These are phyloP conservation scores for Calonectria multiphialidica DNA, from an alignment of 2,329 filamentous ascomycete genomes.

Conservation along the genomic window DNA sequence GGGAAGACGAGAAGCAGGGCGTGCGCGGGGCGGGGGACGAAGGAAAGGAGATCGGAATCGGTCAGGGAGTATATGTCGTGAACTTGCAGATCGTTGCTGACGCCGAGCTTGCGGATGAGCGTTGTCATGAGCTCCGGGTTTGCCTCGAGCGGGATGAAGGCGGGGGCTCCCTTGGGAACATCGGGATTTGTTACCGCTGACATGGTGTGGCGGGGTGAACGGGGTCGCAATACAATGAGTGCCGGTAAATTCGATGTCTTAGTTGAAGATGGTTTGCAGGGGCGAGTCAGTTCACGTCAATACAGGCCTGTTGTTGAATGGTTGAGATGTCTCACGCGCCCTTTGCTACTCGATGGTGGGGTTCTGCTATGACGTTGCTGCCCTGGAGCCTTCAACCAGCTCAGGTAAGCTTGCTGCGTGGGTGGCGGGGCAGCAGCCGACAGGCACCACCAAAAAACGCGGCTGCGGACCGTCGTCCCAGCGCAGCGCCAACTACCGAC, in stretches of 20 bases:
- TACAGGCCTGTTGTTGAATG: background rate
- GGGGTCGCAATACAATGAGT: background rate
- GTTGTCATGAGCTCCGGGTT: constrained; percentile 91
- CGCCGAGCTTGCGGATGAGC: constrained; percentile 85
- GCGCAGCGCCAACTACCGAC: background rate
- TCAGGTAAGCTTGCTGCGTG: background rate
- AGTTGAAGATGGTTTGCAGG: background rate
- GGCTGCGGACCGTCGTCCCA: background rate
- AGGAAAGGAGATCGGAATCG: constrained; percentile 85
- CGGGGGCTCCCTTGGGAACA: constrained; percentile 51
- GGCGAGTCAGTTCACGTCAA: background rate
- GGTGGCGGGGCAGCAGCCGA: background rate
- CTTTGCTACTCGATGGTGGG: constrained; percentile 17
- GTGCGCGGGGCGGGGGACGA: constrained; percentile 88
- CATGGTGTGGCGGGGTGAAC: constrained; percentile 36
- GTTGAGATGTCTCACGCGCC: background rate
- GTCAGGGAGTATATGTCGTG: constrained; percentile 94
- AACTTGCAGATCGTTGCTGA: constrained; percentile 81
- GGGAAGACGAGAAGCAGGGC: constrained; percentile 95
- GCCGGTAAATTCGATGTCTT: background rate
- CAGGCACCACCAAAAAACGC: background rate
- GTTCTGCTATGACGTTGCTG: constrained; percentile 22
- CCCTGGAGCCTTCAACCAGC: constrained; percentile 9
- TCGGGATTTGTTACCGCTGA: constrained; percentile 54
- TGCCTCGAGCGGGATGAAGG: constrained; percentile 73